Percentiles rank a stretch among this genome's conserved stretches.
phyloP scores from a whole-genome alignment of 2,329 filamentous ascomycete species.

The Drechslerella stenobrocha region DNA sequence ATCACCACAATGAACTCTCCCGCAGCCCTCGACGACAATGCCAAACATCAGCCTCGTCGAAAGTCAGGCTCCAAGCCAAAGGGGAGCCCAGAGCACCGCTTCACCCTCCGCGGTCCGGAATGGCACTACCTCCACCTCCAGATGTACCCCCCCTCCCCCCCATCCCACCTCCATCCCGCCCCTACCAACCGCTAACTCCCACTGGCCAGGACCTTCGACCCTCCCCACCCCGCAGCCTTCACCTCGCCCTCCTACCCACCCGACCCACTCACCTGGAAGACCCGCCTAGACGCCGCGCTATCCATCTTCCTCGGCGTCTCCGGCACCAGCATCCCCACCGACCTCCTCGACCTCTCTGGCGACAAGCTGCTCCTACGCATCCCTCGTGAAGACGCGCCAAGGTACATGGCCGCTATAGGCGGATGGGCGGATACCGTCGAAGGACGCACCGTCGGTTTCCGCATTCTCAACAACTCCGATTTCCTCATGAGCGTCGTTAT shows the following conservation, averaged over 20 bases:
- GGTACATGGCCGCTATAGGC: constrained; percentile 67
- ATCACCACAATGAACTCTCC: background rate
- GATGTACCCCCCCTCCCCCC: constrained; percentile 36
- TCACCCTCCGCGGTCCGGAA: constrained; percentile 51
- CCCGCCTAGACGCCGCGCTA: constrained; percentile 61
- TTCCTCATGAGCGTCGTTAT: constrained; percentile 52
- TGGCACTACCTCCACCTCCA: constrained; percentile 51
- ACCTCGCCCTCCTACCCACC: constrained; percentile 48
- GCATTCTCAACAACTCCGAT: constrained; percentile 48
- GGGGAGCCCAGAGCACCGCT: constrained; percentile 35
- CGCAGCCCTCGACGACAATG: too few relatives aligned
- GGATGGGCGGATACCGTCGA: constrained; percentile 64
- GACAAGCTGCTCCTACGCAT: constrained; percentile 67
- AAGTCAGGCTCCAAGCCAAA: constrained; percentile 5
- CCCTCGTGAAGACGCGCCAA: constrained; percentile 64
- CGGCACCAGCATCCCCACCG: constrained; percentile 69
- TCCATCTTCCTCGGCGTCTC: constrained; percentile 71
- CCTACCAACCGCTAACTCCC: too few relatives aligned
- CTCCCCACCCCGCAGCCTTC: constrained; percentile 45
- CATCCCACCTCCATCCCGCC: too few relatives aligned
- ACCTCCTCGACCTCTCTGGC: constrained; percentile 67
- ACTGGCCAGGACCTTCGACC: constrained; percentile 51
- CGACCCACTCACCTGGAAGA: constrained; percentile 53
- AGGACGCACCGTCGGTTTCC: constrained; percentile 50
- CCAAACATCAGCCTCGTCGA: too few relatives aligned